phyloP scores from a whole-genome alignment of 129 eudicot genomes.

The Artemisia argyi region DNA sequence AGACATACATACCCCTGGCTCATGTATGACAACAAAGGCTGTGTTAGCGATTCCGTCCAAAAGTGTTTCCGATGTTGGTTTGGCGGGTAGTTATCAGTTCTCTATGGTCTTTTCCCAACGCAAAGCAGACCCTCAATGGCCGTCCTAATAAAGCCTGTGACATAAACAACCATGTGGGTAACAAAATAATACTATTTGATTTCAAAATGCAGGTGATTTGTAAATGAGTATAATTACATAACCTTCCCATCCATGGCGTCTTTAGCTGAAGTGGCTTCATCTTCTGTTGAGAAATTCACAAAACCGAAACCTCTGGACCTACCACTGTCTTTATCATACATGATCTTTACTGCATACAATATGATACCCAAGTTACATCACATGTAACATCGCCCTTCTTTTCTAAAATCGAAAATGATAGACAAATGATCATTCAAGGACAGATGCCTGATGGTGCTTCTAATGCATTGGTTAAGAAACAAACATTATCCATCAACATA shows the following conservation, averaged over 20 bases:
- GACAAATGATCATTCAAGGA: not conserved
- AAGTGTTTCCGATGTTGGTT: slow-evolving; percentile 26
- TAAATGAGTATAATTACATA: slow-evolving; percentile 3
- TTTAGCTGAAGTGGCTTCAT: slow-evolving; percentile 66
- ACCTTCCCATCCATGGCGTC: slow-evolving; percentile 92
- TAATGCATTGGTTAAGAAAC: too few species aligned
- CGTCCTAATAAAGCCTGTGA: slow-evolving; percentile 69
- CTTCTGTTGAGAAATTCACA: slow-evolving; percentile 57
- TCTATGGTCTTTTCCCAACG: slow-evolving; percentile 62
- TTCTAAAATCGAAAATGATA: not conserved
- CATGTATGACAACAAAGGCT: not conserved
- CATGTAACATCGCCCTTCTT: not conserved
- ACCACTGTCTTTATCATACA: slow-evolving; percentile 72
- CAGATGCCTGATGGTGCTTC: not conserved
- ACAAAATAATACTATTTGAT: not conserved
- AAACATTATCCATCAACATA: too few species aligned
- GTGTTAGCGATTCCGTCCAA: slow-evolving; percentile 21
- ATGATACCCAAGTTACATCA: not conserved
- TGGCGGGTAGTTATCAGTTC: slow-evolving; percentile 60
- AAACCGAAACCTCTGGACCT: slow-evolving; percentile 87
- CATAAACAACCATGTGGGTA: not conserved
- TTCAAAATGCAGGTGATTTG: not conserved
- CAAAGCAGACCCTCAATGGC: slow-evolving; percentile 63
- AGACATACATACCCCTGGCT: slow-evolving; percentile 11
- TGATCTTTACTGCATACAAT: slow-evolving; percentile 58